Base-by-base conservation (phyloP, 2,329 filamentous ascomycete genomes). In the Aspergillus fumigatiaffinis region DNA sequence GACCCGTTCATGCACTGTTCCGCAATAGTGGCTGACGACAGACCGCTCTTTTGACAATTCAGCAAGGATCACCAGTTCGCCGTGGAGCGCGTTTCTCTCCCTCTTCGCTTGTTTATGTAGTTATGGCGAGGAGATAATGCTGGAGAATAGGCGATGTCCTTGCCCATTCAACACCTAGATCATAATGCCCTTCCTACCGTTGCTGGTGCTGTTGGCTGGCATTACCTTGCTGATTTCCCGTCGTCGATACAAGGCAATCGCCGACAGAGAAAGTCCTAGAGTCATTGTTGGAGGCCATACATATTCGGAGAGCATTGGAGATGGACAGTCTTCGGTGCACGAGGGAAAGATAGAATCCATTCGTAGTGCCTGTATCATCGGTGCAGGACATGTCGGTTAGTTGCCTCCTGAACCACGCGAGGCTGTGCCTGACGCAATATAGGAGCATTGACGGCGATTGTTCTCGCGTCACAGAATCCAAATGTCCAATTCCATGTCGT, bases 381-480 rank as follows among this genome's bases (percentile, higher is more conserved):
- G 66, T 4, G 66, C 67, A 10, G 66, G 67, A 25, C 63, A 65
- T 54, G 62, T 66, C 20, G 67, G 67, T 65, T 46, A 55, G 62
- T 56, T 5, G n/a, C 14, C 12, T 17, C n/a, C 4, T 3, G 3
- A 10, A 20, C 32, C 28, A 3, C n/a, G 9, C n/a, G 25, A 3
- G 7, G 29, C 17, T 12, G 48, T 52, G 17, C 41, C 38, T 54
- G 4, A 29, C 44, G 14, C 20, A 3, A 10, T n/a, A 17, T 9
- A 66, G 63, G 65, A 21, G 66, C 63, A 2, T 54, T 66, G 25
- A 66, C 66, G 1, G 68, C 60, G 7, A 56, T 67, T 4, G 56
- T 69, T 2, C 60, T 71, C 14, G 68, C 68, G 2, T 60, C 61
- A 3, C 61, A 64, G n/a, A 70, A 69, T 32, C 66, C 67, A 1